phyloP scores from a whole-genome alignment of 441 rosid genomes.

The Arabidopsis hybrid region DNA sequence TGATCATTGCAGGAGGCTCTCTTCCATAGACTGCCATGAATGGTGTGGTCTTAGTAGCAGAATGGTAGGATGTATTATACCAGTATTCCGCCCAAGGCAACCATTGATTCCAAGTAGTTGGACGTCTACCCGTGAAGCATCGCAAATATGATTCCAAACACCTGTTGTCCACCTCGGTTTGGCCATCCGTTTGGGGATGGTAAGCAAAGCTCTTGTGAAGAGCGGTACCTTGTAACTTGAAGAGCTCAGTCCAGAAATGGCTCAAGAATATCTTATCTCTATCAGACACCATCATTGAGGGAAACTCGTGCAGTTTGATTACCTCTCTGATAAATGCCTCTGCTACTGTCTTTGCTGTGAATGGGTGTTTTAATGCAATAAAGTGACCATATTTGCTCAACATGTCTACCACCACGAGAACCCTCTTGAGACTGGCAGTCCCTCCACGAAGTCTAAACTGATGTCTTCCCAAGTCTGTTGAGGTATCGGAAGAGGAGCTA shows the following conservation, averaged over 20 bases:
- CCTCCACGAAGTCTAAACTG: not conserved
- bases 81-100: not conserved
- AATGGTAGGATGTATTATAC: not conserved
- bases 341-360: not conserved
- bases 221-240: not conserved
- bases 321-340: not conserved
- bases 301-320: not conserved
- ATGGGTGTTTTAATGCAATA: fast-evolving
- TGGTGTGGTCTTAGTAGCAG: not conserved
- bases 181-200: not conserved
- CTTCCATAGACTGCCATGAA: not conserved
- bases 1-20: not conserved
- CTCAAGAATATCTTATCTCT: not conserved
- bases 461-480: not conserved
- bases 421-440: not conserved
- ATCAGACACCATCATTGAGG: not conserved
- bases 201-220: not conserved
- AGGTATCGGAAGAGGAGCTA: not conserved
- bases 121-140: not conserved
- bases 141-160: not conserved
- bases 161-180: not conserved
- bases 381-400: not conserved
- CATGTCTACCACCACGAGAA: not conserved
- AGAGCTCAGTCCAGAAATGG: not conserved
- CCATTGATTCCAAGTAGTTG: not conserved